Percentiles rank a stretch among this genome's conserved stretches.
Conservation (phyloP, 352 stramenopile species). For the Phytopythium boreale region DNA sequence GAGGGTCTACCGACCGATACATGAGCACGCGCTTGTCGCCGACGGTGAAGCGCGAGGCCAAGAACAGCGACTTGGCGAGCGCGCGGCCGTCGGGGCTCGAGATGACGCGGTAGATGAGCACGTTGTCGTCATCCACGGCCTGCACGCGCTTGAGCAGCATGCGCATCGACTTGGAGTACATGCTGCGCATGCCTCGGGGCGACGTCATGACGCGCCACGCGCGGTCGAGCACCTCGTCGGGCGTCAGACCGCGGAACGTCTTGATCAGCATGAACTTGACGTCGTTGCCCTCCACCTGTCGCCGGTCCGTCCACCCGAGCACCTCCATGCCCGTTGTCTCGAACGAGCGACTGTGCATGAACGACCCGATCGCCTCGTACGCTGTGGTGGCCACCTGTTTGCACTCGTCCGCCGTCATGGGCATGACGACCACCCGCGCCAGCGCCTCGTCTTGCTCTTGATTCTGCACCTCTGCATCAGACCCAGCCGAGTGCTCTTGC, state of each 20-base stretch:
- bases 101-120: slow-evolving; percentile 39
- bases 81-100: slow-evolving; percentile 15
- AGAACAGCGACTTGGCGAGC: slow-evolving; percentile 42
- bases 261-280: slow-evolving; percentile 42
- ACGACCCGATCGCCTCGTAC: slow-evolving; percentile 38
- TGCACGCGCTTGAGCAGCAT: slow-evolving; percentile 37
- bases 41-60: slow-evolving; percentile 40
- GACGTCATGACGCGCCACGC: slow-evolving; percentile 37
- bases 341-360: slow-evolving; percentile 15
- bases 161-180: slow-evolving; percentile 35
- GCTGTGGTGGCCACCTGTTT: slow-evolving; percentile 28
- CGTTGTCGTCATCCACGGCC: slow-evolving; percentile 56
- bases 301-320: slow-evolving; percentile 35
- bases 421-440: slow-evolving; percentile 9
- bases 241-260: slow-evolving; percentile 22
- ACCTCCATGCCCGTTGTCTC: slow-evolving; percentile 16
- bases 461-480: not conserved
- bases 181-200: slow-evolving; percentile 19
- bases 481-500: not conserved
- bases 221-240: slow-evolving; percentile 22
- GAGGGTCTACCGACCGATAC: slow-evolving; percentile 36
- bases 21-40: slow-evolving; percentile 34
- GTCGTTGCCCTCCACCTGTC: slow-evolving; percentile 17
- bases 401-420: slow-evolving; percentile 40
- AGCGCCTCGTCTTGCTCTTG: not conserved